Evolutionary conservation across 108 stramenopile species (phyloP), one percentile per base, ranked within the genome.

Genomic region (Conticribra weissflogii): DNA sequence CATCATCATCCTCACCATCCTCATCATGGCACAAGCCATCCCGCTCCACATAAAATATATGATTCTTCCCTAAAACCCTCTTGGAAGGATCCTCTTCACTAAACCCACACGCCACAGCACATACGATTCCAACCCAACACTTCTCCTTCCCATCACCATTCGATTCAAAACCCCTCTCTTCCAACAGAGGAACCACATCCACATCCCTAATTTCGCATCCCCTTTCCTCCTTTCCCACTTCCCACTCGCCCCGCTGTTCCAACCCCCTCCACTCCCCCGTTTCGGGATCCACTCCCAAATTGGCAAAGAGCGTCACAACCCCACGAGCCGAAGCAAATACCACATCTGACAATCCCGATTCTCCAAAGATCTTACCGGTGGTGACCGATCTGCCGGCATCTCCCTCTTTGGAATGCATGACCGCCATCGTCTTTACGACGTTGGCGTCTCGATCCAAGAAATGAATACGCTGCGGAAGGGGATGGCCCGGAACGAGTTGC

Each of bases 361-460:
- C 49, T 3, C 17, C 21, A 31, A 65, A 65, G 2, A 65, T 65
- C 32, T 65, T 48, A 15, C 64, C 64, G 14, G 64, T 65, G 9
- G 64, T 65, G 2, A 65, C 64, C 32, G 64, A 65, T 34, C 64
- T 22, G 19, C 64, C 64, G n/a, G 64, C 64, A 53, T 65, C 64
- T 7, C 33, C 64, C n/a, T 65, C 64, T 12, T 65, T 50, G 9
- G 48, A 32, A 19, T 65, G 50, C 7, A 50, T 25, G n/a, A 65
- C 64, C 16, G 52, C 64, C 51, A 65, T 34, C 22, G 64, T 65
- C 0, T 52, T n/a, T 12, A 22, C 32, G 29, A 65, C 64, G 2
- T 53, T 30, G 25, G 45, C 64, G n/a, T 65, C 16, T 19, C 52
- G 50, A 23, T 65, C 29, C 25, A 65, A 53, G 18, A 65, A 65